These are phyloP conservation scores for Populus nigra DNA, from an alignment of 345 rosid species.

Conservation along the genomic window DNA sequence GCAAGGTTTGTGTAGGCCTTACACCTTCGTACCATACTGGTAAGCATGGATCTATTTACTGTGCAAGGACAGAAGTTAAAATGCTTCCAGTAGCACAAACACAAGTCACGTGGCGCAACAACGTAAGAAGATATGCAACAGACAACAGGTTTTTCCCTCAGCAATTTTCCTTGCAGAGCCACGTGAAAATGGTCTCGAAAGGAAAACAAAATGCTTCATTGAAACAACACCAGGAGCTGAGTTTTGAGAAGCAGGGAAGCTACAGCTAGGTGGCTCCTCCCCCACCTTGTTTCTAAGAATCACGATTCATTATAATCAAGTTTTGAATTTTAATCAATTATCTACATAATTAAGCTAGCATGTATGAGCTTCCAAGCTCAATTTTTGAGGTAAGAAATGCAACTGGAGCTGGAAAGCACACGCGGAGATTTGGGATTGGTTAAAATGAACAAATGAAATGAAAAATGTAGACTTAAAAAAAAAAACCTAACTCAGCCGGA, in stretches of 20 bases:
- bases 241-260: no score
- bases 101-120: neutral
- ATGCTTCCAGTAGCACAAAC: neutral
- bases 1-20: neutral
- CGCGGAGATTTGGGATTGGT: no score
- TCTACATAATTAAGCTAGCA: no score
- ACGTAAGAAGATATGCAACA: neutral
- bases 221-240: neutral
- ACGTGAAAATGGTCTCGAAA: neutral
- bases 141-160: neutral
- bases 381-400: no score
- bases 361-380: no score
- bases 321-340: neutral
- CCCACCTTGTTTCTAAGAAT: no score
- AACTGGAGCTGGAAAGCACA: no score
- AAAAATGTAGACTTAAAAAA: neutral
- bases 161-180: neutral
- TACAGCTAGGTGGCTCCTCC: no score
- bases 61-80: neutral
- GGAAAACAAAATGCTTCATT: neutral
- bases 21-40: neutral
- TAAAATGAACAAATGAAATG: neutral
- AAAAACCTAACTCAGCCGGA: neutral
- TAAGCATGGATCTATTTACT: neutral
- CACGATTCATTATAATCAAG: neutral